A percentile compares a stretch with the other conserved stretches of the same genome.
These are phyloP conservation scores for Royoungia palumana DNA, from an alignment of 768 basidiomycete genomes.

Conservation along the genomic window DNA sequence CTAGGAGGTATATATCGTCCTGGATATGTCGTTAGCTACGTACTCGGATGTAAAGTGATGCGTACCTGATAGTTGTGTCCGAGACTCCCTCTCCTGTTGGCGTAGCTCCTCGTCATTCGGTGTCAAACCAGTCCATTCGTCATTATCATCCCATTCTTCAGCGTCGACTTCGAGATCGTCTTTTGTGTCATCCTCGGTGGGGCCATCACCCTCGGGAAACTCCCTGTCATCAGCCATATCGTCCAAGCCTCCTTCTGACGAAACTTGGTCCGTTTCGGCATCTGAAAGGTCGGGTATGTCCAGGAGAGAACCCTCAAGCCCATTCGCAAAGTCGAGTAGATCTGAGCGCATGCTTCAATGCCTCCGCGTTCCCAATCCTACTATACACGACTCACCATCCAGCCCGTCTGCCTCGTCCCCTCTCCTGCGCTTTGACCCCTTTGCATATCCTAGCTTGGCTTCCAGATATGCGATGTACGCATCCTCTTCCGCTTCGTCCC, in stretches of 20 bases:
- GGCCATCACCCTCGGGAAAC: constrained; percentile 2
- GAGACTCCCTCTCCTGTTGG: constrained; percentile 2
- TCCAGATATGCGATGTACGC: constrained; percentile 84
- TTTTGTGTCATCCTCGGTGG: neutral
- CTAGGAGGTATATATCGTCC: constrained; percentile 81
- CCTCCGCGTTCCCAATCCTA: neutral
- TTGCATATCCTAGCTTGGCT: constrained; percentile 59
- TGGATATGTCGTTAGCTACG: constrained; percentile 13
- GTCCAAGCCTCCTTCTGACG: neutral
- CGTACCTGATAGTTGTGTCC: constrained; percentile 11
- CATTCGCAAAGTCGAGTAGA: constrained; percentile 50
- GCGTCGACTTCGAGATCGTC: constrained; percentile 13
- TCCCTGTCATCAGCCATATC: neutral
- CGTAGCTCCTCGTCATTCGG: constrained; percentile 2
- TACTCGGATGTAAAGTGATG: neutral
- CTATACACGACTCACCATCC: constrained; percentile 54
- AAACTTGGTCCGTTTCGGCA: neutral
- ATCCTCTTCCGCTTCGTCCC: constrained; percentile 68
- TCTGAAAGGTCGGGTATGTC: neutral
- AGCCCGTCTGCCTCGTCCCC: constrained; percentile 72
- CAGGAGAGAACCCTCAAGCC: constrained; percentile 13
- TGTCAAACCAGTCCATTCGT: constrained; percentile 40
- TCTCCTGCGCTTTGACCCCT: constrained; percentile 42
- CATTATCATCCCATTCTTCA: constrained; percentile 22
- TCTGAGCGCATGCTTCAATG: constrained; percentile 34